Base-by-base conservation (phyloP, 768 basidiomycete species). In the Phylloporus sp. region DNA sequence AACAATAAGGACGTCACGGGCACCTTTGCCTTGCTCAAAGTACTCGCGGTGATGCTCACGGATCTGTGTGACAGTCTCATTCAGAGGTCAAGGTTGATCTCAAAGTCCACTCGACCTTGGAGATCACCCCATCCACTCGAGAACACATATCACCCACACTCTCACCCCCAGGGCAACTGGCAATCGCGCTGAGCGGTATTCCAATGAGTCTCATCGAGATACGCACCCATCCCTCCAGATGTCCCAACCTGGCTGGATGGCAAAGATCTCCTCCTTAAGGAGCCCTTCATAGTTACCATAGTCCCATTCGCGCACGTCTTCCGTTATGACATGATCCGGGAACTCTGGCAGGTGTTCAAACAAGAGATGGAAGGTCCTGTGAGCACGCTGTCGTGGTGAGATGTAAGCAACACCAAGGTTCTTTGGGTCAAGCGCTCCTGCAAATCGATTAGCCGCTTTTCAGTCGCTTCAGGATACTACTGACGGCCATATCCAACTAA, bases 261-360 rank as follows among this genome's bases (percentile, higher is more conserved):
- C 76, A 54, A 82, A 73, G 59, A 95, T 95, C 59, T 95, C 89
- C n/a, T 80, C 72, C n/a, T 84, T 74, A 24, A 78, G 66, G 36
- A 94, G 79, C 6, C 93, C 94, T 65, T 95, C 94, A 62, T 90
- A 97, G 8, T 89, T 81, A 10, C 95, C 89, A 64, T 95, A 95
- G 62, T 95, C 88, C 91, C 91, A 95, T 66, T 95, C 92, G 38
- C 82, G 75, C 23, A 75, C 84, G 22, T 81, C 78, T 57, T 91
- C 88, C 0, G 85, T 82, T 29, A 82, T 63, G 18, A 77, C 59
- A 61, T 86, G 82, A 51, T 77, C 53, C 2, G 85, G 86, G 31
- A 62, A 47, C 46, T 72, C 53, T 5, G 69, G 66, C 32, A 78
- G 59, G 52, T 79, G 73, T 26, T 70, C 77, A 49, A 93, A 92